Percentiles rank a stretch among this genome's conserved stretches.
Conservation (phyloP, 2,329 filamentous ascomycete species). For the Colletotrichum trifolii region DNA sequence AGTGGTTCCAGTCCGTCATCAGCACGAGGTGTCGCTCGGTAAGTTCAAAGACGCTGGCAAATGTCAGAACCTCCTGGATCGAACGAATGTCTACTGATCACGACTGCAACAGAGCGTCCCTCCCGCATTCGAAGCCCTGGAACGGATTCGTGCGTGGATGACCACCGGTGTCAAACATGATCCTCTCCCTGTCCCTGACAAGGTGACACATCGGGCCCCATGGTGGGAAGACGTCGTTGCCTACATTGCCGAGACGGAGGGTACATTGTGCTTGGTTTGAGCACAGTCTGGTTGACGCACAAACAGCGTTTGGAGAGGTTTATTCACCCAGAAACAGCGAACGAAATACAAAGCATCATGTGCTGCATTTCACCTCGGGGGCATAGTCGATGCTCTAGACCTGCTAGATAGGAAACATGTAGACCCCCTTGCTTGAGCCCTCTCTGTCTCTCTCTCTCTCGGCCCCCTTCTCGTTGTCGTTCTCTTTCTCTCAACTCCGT, state of each 20-base stretch:
- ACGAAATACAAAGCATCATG: too few species aligned
- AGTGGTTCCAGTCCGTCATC: constrained; percentile 52
- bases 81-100: not conserved
- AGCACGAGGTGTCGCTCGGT: constrained; percentile 52
- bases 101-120: constrained; percentile 50
- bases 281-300: not conserved
- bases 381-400: too few species aligned
- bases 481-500: not conserved
- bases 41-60: constrained; percentile 38
- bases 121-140: constrained; percentile 48
- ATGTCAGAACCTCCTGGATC: too few species aligned
- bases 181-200: constrained; percentile 35
- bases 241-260: constrained; percentile 45
- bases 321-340: too few species aligned
- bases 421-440: too few species aligned
- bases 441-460: too few species aligned
- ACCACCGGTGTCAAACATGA: constrained; percentile 39
- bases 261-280: constrained; percentile 53
- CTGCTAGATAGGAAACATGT: too few species aligned
- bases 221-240: constrained; percentile 56
- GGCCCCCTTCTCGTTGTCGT: too few species aligned
- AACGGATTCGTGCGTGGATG: constrained; percentile 51
- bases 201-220: constrained; percentile 44
- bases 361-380: too few species aligned
- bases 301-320: too few species aligned